These are phyloP conservation scores for Tilletiaria anomala DNA, from an alignment of 1,284 basidiomycete genomes.

Conservation along the genomic window DNA sequence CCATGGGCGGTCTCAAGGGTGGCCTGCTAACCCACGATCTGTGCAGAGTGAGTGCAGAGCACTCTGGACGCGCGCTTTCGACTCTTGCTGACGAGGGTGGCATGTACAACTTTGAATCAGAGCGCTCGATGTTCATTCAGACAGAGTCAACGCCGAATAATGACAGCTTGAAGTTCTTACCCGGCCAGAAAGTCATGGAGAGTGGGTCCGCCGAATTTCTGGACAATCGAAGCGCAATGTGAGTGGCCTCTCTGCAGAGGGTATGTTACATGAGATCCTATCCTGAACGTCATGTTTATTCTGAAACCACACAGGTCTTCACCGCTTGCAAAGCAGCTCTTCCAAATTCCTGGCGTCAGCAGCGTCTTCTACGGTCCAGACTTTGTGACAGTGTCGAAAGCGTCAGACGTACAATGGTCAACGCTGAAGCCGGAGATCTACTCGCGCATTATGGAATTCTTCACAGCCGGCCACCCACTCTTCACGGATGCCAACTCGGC, in stretches of 20 bases:
- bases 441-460: constrained; percentile 93
- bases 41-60: too few species aligned
- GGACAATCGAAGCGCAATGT: constrained; percentile 47
- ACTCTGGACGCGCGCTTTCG: too few species aligned
- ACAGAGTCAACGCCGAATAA: constrained; percentile 95
- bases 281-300: neutral
- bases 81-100: too few species aligned
- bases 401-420: constrained; percentile 68
- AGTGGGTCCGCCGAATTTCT: constrained; percentile 78
- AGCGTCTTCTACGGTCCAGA: constrained; percentile 91
- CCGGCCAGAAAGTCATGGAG: constrained; percentile 73
- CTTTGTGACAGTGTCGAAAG: constrained; percentile 92
- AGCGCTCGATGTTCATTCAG: constrained; percentile 84
- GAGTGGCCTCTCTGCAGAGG: too few species aligned
- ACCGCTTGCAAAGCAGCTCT: constrained; percentile 77
- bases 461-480: constrained; percentile 69
- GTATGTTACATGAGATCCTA: too few species aligned
- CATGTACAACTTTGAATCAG: too few species aligned
- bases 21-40: too few species aligned
- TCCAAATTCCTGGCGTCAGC: constrained; percentile 80
- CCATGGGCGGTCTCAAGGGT: too few species aligned
- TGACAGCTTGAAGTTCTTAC: constrained; percentile 95
- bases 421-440: constrained; percentile 97
- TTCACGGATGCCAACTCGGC: constrained; percentile 51
- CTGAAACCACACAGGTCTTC: constrained; percentile 44